Conservation (phyloP, 208 protist species). For the Acanthamoeba lenticulata region DNA sequence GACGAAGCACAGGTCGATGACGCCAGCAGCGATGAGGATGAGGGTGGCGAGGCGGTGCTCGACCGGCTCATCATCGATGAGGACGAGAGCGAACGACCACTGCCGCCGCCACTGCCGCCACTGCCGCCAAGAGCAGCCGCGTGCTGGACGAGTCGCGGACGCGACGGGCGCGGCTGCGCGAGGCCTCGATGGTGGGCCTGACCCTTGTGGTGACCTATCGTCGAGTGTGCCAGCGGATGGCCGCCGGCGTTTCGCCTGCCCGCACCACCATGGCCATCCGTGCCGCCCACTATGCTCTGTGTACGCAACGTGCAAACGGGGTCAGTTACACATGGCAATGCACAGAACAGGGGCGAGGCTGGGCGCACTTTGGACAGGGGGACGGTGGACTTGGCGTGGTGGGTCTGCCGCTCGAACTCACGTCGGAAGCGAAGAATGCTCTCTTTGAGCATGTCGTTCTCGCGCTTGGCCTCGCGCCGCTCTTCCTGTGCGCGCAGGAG, state of each 20-base stretch:
- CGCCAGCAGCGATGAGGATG: neutral
- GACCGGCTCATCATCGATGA: neutral
- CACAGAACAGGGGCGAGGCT: neutral
- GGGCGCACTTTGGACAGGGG: neutral
- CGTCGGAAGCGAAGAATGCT: neutral
- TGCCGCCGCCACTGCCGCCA: too few relatives aligned
- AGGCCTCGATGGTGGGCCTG: too few relatives aligned
- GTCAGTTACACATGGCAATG: too few relatives aligned
- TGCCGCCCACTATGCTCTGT: too few relatives aligned
- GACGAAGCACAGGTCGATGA: neutral
- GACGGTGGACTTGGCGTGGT: neutral
- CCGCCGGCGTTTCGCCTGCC: too few relatives aligned
- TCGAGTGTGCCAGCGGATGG: too few relatives aligned
- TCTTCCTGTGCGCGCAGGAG: neutral
- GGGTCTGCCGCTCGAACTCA: neutral
- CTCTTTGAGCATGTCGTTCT: neutral
- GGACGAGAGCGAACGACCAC: neutral
- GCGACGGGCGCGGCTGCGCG: too few relatives aligned
- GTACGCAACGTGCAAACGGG: neutral
- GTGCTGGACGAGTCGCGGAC: too few relatives aligned
- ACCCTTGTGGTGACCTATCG: too few relatives aligned
- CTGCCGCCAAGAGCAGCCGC: neutral
- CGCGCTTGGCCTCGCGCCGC: neutral
- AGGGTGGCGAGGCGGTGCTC: neutral
- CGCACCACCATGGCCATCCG: too few relatives aligned